Percentiles rank a stretch among this genome's conserved stretches.
Conservation (phyloP, 495 filamentous ascomycete species). For the Tuber borchii region DNA sequence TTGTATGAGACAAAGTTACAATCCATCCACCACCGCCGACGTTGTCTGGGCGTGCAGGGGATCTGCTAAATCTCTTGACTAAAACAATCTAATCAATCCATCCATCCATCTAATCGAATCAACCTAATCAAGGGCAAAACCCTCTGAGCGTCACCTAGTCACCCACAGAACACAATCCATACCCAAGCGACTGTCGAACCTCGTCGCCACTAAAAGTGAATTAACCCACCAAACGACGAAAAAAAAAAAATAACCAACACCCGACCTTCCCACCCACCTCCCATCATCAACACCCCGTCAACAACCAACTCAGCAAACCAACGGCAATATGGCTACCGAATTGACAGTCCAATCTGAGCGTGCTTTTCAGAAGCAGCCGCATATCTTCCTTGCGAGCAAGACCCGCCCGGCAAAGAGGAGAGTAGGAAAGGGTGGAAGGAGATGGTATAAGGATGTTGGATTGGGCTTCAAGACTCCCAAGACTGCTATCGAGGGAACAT, state of each 20-base stretch:
- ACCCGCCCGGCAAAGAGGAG: slow-evolving; percentile 72
- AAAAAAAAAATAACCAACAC: slow-evolving; percentile 23
- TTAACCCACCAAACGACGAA: slow-evolving; percentile 13
- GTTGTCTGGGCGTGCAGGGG: neutral
- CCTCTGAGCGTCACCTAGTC: neutral
- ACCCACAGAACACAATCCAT: slow-evolving; percentile 1
- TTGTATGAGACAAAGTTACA: neutral
- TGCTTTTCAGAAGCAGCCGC: slow-evolving; percentile 98
- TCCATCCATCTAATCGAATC: neutral
- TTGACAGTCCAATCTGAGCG: slow-evolving; percentile 96
- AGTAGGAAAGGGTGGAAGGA: slow-evolving; percentile 73
- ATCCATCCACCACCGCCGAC: neutral
- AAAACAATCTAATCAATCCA: neutral
- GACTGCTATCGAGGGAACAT: slow-evolving; percentile 93
- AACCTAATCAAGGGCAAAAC: slow-evolving; percentile 3
- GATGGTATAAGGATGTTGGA: slow-evolving; percentile 99
- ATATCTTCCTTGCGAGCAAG: slow-evolving; percentile 97
- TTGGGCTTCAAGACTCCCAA: slow-evolving; percentile 97
- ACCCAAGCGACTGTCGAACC: neutral
- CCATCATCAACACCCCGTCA: slow-evolving; percentile 22
- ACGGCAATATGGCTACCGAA: slow-evolving; percentile 75
- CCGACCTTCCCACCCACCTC: neutral
- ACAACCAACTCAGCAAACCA: slow-evolving; percentile 53
- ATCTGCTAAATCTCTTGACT: neutral
- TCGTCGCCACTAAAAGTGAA: neutral